A percentile compares a stretch with the other conserved stretches of the same genome.
phyloP scores from a whole-genome alignment of 2,329 filamentous ascomycete genomes.

The Ploettnerulaceae sp. region DNA sequence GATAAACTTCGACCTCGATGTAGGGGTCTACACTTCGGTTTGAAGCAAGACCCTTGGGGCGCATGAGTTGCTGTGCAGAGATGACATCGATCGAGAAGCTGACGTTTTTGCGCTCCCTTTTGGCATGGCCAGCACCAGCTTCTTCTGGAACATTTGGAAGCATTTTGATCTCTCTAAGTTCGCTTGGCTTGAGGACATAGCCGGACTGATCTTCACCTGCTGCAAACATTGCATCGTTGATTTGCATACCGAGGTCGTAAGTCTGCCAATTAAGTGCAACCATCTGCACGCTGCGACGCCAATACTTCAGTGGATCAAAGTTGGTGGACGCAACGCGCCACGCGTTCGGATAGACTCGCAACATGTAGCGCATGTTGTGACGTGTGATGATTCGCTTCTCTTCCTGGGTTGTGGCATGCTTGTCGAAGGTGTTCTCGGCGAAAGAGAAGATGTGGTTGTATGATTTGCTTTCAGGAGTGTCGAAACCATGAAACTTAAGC shows the following conservation, averaged over 20 bases:
- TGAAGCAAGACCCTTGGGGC: slow-evolving; percentile 66
- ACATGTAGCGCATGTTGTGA: slow-evolving; percentile 87
- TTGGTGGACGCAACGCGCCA: slow-evolving; percentile 83
- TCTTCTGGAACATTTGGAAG: slow-evolving; percentile 47
- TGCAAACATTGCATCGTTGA: slow-evolving; percentile 97
- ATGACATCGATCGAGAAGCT: slow-evolving; percentile 83
- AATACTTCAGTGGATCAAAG: slow-evolving; percentile 89
- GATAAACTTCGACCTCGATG: slow-evolving; percentile 90
- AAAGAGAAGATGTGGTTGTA: slow-evolving; percentile 97
- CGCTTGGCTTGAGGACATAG: slow-evolving; percentile 88
- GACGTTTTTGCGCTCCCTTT: slow-evolving; percentile 75
- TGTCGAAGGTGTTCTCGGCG: slow-evolving; percentile 82
- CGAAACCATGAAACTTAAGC: slow-evolving; percentile 80
- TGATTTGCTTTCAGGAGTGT: slow-evolving; percentile 69
- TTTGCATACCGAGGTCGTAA: slow-evolving; percentile 89
- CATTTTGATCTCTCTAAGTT: slow-evolving; percentile 68
- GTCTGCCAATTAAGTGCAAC: slow-evolving; percentile 98
- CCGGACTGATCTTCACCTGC: slow-evolving; percentile 80
- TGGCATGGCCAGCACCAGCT: slow-evolving; percentile 50
- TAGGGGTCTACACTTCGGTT: slow-evolving; percentile 84
- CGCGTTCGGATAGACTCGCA: slow-evolving; percentile 88
- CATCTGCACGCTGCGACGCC: slow-evolving; percentile 96
- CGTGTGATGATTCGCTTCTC: slow-evolving; percentile 75
- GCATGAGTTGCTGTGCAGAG: slow-evolving; percentile 90
- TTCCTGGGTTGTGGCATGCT: slow-evolving; percentile 69